Conservation (phyloP, 2,329 filamentous ascomycete species). For the Ceratocystis alfenasii region DNA sequence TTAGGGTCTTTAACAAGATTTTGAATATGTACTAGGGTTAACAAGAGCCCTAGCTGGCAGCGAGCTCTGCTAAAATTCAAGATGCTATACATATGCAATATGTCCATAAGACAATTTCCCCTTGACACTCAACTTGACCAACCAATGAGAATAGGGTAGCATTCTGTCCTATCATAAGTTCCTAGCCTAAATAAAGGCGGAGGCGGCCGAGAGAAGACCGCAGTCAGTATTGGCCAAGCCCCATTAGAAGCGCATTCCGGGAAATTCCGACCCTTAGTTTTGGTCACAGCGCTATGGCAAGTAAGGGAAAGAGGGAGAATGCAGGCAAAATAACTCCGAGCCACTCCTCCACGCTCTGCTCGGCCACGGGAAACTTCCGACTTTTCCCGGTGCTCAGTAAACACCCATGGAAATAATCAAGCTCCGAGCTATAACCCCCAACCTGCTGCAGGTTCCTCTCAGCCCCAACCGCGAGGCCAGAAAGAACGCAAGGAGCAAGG, state of each 20-base stretch:
- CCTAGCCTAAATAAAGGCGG: not conserved
- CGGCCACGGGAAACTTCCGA: not conserved
- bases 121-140: not conserved
- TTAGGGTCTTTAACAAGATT: too few relatives aligned
- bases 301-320: not conserved
- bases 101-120: not conserved
- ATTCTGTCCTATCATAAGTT: constrained; percentile 3
- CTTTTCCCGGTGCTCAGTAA: not conserved
- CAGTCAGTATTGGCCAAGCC: not conserved
- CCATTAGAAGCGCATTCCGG: not conserved
- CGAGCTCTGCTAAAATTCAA: too few relatives aligned
- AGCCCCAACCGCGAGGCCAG: constrained; percentile 10
- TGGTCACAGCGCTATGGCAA: not conserved
- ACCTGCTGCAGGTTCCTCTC: not conserved
- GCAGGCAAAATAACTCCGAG: not conserved
- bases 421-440: not conserved
- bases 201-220: constrained; percentile 8
- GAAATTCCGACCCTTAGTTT: not conserved
- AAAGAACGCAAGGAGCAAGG: not conserved
- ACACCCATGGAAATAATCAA: not conserved
- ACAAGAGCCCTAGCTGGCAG: too few relatives aligned
- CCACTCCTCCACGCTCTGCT: not conserved
- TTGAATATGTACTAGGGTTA: too few relatives aligned
- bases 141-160: not conserved
- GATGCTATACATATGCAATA: not conserved